Base-by-base conservation (phyloP, 2,329 filamentous ascomycete genomes). In the Curvularia sp. region DNA sequence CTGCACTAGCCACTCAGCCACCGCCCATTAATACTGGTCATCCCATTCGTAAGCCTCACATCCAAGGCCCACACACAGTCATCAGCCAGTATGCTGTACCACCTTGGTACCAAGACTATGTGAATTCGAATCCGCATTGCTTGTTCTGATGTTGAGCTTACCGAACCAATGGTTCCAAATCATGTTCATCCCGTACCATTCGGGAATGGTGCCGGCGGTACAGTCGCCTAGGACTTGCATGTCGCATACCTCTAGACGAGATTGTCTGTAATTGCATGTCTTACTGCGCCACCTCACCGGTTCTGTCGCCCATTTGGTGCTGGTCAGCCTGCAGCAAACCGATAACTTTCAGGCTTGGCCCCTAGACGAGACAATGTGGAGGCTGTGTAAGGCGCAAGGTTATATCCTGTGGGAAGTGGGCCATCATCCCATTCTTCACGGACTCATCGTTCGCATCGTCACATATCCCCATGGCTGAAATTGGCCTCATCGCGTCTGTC, bases 321-420 rank as follows among this genome's bases (percentile, higher is more conserved):
- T 5, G 2, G 53, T 55, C 42, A 31, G 48, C 47, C 39, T 48
- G 49, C 53, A 53, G 48, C 44, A 42, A 15, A 53, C 49, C 38
- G 13, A 22, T 48, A 42, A 53, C 35, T 38, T 44, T 49, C 42
- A 53, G 20, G 30, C 42, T 35, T 33, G 58, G 49, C 54, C 24
- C 59, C 53, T 20, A 54, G 28, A 30, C 5, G 26, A 47, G 12
- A 42, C 18, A 0, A 8, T n/a, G 50, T 51, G 44, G 49, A 24
- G 57, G 60, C 60, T 60, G 57, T 57, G 60, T 57, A 53, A 54
- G 41, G 41, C 20, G 33, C 50, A 43, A 53, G 50, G 47, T 35
- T 44, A 56, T 20, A 1, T 26, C 2, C 20, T 39, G 18, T 26
- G n/a, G 10, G 43, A 7, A 44, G 18, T 18, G 3, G n/a, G 48